These are phyloP conservation scores for Chenopodium formosanum DNA, from an alignment of 148 eudicot species.

Conservation along the genomic window DNA sequence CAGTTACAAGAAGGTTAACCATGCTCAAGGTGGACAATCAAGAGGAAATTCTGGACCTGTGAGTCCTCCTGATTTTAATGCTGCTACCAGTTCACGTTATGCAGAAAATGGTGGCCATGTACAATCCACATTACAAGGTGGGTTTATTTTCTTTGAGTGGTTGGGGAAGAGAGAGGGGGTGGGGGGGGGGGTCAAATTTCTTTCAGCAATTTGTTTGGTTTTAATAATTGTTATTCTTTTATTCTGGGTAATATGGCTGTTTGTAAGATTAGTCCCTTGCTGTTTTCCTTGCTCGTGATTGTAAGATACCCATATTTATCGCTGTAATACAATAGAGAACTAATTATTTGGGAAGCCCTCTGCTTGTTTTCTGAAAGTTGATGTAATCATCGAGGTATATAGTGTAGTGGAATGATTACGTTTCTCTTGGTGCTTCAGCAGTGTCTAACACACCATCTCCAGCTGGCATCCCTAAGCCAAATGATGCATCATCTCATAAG, in stretches of 20 bases:
- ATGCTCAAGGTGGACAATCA: slow-evolving; percentile 70
- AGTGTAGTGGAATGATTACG: neutral
- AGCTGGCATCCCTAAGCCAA: slow-evolving; percentile 32
- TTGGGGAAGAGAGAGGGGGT: no score
- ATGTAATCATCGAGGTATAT: neutral
- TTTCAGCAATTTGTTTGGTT: neutral
- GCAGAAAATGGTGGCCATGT: slow-evolving; percentile 56
- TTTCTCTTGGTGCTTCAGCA: slow-evolving; percentile 33
- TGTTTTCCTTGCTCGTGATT: neutral
- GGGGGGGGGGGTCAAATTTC: neutral
- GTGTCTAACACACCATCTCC: slow-evolving; percentile 38
- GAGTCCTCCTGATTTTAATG: slow-evolving; percentile 30
- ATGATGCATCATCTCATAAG: slow-evolving; percentile 43
- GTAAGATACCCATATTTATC: neutral
- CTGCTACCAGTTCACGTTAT: slow-evolving; percentile 38
- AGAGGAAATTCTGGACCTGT: slow-evolving; percentile 40
- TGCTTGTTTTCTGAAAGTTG: neutral
- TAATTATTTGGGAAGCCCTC: neutral
- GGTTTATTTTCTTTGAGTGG: slow-evolving; percentile 1
- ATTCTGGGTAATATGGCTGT: neutral
- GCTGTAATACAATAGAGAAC: neutral
- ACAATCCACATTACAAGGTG: slow-evolving; percentile 62
- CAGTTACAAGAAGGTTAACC: slow-evolving; percentile 64
- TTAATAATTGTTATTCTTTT: neutral
- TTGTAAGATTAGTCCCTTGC: neutral